These are phyloP conservation scores for Camelina neglecta DNA, from an alignment of 345 rosid genomes.

Conservation along the genomic window DNA sequence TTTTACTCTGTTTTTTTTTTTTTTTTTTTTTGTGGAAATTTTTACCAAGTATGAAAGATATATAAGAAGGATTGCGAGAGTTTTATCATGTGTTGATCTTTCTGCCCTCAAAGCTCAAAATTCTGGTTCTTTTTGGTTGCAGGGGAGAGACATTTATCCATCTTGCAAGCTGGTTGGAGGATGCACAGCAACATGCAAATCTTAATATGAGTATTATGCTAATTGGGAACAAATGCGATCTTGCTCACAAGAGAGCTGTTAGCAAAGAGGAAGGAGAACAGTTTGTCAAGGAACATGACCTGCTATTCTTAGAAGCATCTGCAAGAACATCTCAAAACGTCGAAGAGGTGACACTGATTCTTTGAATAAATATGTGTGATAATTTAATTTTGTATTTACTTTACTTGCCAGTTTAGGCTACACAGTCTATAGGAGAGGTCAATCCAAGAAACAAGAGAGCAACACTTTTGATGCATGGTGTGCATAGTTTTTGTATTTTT, in stretches of 20 bases:
- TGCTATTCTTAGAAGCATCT: conserved; percentile 91
- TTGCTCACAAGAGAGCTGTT: conserved; percentile 87
- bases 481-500: too few species aligned
- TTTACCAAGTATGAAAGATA: neutral
- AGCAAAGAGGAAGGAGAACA: conserved; percentile 98
- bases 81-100: neutral
- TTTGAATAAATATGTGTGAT: neutral
- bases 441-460: too few species aligned
- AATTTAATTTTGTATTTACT: too few species aligned
- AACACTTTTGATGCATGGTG: too few species aligned
- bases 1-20: neutral
- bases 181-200: conserved; percentile 98
- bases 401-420: too few species aligned
- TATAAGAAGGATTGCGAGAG: neutral
- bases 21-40: neutral
- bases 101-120: neutral
- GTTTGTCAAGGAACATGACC: conserved; percentile 93
- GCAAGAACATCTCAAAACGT: conserved; percentile 98
- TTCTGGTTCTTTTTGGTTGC: conserved; percentile 21
- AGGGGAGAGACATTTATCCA: conserved; percentile 99
- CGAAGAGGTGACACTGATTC: conserved; percentile 66
- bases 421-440: too few species aligned
- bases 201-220: conserved; percentile 96
- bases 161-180: conserved; percentile 97
- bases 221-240: conserved; percentile 90